Base-by-base conservation (phyloP, 257 asterid species). In the Forsythia viridissima region DNA sequence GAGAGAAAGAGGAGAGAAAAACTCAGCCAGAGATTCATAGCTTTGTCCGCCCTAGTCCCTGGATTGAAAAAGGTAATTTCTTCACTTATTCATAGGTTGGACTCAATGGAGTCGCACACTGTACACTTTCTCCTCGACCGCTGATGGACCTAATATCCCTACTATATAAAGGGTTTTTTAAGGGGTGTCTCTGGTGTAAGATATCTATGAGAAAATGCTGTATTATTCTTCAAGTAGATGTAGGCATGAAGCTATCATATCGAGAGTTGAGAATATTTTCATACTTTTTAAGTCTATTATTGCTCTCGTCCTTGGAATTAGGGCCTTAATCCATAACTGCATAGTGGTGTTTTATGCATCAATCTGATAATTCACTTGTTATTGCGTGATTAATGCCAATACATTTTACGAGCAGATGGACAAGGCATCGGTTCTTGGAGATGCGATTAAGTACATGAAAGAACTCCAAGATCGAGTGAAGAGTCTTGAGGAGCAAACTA, bases 371-470 rank as follows among this genome's bases (percentile, higher is more conserved):
- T 30, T 30, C 34, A 30, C 34, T 30, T 30, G 34, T 1, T 30
- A 30, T 30, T 30, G 24, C 3, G 24, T 63, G 70, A 4, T 8
- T 63, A 63, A 63, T 24, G 70, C 16, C 5, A 2, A 21, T 61
- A 8, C 15, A 61, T 18, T n/a, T 57, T 34, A 15, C 65, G 21
- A 37, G 20, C 82, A 90, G 96, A 90, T 90, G 94, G 98, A 93
- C 76, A 93, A 91, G 89, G 97, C 97, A n/a, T 88, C 96, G 9
- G 89, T 93, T 81, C 98, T 93, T 76, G 97, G 94, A 77, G 97
- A 90, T 76, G 92, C 98, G 0, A 91, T 93, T 3, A 87, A 91
- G 89, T 85, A 93, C 93, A 85, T 91, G 87, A 93, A 91, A 75
- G 89, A 90, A 18, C 98, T 93, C 38, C 96, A 93, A 78, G 93